Conservation (phyloP, 2,329 filamentous ascomycete genomes). For the Malbranchea zuffiana region DNA sequence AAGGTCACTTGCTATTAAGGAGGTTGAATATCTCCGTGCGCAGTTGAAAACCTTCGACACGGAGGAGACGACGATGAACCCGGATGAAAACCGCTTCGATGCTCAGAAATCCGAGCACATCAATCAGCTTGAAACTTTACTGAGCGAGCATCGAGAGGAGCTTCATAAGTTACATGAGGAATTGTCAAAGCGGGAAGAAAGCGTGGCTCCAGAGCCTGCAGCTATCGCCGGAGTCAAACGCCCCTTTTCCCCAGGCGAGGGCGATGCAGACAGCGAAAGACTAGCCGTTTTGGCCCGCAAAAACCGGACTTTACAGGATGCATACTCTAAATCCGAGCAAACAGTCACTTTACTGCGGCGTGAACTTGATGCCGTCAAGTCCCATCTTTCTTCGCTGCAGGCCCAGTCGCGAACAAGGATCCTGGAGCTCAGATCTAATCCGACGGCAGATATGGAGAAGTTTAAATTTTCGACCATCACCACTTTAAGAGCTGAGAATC, state of each 20-base stretch:
- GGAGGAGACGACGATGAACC: conserved; percentile 75
- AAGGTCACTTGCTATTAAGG: conserved; percentile 72
- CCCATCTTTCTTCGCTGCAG: conserved; percentile 59
- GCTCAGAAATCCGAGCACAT: conserved; percentile 63
- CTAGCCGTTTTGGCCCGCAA: conserved; percentile 77
- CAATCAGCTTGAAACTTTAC: conserved; percentile 68
- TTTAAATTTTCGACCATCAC: conserved; percentile 72
- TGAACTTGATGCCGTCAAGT: conserved; percentile 60
- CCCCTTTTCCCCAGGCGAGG: conserved; percentile 46
- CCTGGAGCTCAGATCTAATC: conserved; percentile 80
- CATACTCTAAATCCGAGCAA: conserved; percentile 58
- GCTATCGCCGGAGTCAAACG: conserved; percentile 50
- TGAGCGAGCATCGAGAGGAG: conserved; percentile 78
- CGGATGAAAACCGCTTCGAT: conserved; percentile 57
- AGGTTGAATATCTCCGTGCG: conserved; percentile 85
- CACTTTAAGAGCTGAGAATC: conserved; percentile 72
- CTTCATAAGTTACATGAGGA: conserved; percentile 63
- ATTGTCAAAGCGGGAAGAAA: conserved; percentile 52
- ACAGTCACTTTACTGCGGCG: conserved; percentile 60
- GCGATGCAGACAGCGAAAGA: conserved; percentile 52
- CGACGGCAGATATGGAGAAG: conserved; percentile 72
- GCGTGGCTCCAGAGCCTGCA: conserved; percentile 29
- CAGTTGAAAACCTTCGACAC: conserved; percentile 81
- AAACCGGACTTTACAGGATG: conserved; percentile 73
- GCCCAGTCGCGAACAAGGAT: conserved; percentile 67